These are phyloP conservation scores for Neonectria hederae DNA, from an alignment of 2,329 filamentous ascomycete species.

Conservation along the genomic window DNA sequence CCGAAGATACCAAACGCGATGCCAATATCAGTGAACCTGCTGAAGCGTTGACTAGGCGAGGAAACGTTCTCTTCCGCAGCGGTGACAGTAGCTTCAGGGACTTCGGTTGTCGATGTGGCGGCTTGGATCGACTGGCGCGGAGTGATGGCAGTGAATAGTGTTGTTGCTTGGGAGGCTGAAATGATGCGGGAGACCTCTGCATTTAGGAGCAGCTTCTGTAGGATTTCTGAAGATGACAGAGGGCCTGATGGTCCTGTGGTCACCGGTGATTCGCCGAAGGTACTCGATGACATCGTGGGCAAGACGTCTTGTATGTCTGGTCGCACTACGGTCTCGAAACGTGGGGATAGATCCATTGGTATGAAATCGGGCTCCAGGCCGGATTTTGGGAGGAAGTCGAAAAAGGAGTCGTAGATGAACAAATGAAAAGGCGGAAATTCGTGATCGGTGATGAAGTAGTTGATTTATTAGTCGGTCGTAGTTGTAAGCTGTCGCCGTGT, in stretches of 20 bases:
- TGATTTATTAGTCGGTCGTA: neutral
- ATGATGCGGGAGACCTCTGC: slow-evolving; percentile 35
- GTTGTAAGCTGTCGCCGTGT: neutral
- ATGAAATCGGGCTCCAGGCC: neutral
- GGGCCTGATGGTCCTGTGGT: neutral
- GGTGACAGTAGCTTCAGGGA: slow-evolving; percentile 24
- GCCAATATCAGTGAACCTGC: slow-evolving; percentile 30
- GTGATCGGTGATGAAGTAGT: neutral
- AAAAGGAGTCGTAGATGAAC: neutral
- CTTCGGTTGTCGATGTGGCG: slow-evolving; percentile 7
- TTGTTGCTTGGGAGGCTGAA: slow-evolving; percentile 35
- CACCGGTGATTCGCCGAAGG: neutral
- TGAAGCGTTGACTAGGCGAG: slow-evolving; percentile 13
- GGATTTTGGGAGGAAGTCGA: neutral
- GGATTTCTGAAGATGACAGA: neutral
- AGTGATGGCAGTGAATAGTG: slow-evolving; percentile 37
- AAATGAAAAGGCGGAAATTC: neutral
- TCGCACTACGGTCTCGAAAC: neutral
- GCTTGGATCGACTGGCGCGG: slow-evolving; percentile 22
- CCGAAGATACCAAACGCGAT: slow-evolving; percentile 36
- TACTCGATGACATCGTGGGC: neutral
- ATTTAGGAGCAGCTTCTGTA: slow-evolving; percentile 21
- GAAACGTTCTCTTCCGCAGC: slow-evolving; percentile 18
- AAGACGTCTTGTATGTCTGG: neutral
- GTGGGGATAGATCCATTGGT: neutral